Evolutionary conservation across 192 early-diverging fungal species (phyloP).

Genomic region (Allomyces macrogynus): DNA sequence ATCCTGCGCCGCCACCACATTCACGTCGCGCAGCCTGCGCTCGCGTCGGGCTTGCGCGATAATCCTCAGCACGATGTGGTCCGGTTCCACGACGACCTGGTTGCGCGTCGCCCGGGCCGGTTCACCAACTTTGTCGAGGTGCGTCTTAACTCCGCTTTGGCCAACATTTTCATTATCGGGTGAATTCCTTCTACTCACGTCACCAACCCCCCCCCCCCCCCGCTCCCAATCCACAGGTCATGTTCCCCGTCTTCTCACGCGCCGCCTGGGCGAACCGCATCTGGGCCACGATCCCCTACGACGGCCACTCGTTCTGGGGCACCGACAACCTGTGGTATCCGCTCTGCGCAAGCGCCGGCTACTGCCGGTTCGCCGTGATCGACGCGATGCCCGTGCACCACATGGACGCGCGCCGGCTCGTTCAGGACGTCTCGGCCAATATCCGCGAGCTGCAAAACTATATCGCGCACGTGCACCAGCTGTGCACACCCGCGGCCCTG

Average conservation of each 20-base stretch:
- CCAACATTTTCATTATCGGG: too few species aligned
- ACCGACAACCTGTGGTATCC: background rate
- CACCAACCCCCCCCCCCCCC: too few species aligned
- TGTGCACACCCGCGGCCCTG: background rate
- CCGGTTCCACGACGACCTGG: background rate
- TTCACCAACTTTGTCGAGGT: constrained; percentile 1
- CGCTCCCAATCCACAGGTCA: background rate
- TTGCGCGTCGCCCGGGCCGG: background rate
- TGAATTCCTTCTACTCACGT: too few species aligned
- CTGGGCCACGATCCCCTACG: background rate
- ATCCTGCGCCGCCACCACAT: background rate
- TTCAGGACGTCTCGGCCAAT: background rate
- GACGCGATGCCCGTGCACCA: constrained; percentile 1
- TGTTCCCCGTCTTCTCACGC: background rate
- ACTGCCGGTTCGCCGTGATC: background rate
- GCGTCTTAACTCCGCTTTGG: background rate
- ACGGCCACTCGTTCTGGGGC: background rate
- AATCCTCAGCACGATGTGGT: background rate
- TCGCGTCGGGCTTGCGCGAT: background rate
- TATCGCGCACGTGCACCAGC: background rate
- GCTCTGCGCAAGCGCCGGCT: background rate
- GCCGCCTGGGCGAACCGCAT: background rate
- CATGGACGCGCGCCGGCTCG: background rate
- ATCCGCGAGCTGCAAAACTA: background rate
- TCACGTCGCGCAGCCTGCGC: background rate